These are phyloP conservation scores for Calonectria naviculata DNA, from an alignment of 2,329 filamentous ascomycete species.

Conservation along the genomic window DNA sequence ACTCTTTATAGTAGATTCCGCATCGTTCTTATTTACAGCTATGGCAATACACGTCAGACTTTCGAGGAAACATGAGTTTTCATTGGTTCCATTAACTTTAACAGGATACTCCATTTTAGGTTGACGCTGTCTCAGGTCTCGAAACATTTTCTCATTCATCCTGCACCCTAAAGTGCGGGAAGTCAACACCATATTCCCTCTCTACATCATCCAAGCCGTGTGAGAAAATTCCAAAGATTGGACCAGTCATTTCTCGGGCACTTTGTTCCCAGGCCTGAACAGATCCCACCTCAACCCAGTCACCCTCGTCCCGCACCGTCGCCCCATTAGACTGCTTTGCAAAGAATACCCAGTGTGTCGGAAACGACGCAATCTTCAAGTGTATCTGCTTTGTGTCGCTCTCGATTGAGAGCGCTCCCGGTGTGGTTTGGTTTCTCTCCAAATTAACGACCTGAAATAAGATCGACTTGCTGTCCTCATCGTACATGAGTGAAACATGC, in stretches of 20 bases:
- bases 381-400: neutral
- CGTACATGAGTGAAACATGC: slow-evolving; percentile 16
- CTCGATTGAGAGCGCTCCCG: neutral
- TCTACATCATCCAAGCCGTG: neutral
- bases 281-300: slow-evolving; percentile 20
- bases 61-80: too few species aligned
- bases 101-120: too few species aligned
- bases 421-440: neutral
- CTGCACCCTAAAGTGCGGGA: neutral
- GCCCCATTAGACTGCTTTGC: neutral
- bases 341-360: slow-evolving; percentile 18
- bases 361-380: slow-evolving; percentile 7
- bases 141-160: neutral
- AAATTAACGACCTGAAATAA: neutral
- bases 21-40: too few species aligned
- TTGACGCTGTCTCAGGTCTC: too few species aligned
- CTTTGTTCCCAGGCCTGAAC: slow-evolving; percentile 7
- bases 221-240: slow-evolving; percentile 23
- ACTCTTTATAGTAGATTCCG: too few species aligned
- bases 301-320: neutral
- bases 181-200: neutral
- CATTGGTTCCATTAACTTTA: too few species aligned
- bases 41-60: too few species aligned
- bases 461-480: neutral
- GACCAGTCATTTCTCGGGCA: slow-evolving; percentile 20